Evolutionary conservation across 164 flowering plant genomes (phyloP), one percentile per base, ranked within the genome.

Genomic region (Vitis labrusca): DNA sequence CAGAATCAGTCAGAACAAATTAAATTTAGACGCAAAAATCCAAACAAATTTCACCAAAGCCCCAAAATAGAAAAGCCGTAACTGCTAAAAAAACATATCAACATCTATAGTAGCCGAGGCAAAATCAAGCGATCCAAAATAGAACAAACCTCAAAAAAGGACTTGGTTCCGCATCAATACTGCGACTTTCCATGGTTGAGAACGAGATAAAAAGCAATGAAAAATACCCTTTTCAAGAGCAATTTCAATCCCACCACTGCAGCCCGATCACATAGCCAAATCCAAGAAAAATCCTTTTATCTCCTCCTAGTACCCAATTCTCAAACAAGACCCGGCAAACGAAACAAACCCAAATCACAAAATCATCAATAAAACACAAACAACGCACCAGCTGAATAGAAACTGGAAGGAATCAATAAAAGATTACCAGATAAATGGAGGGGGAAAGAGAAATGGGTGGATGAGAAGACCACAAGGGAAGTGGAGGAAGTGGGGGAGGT

Each of bases 111-210:
- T 37, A 37, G 7, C 6, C 5, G 44, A 37, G 44, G 44, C 17
- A 49, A 5, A 52, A 12, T 5, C 15, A 14, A 27, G 16, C 57
- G 53, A 50, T 16, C 14, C 10, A 52, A 29, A 17, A n/a, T n/a
- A 64, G 8, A 13, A 59, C 0, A 11, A 50, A 76, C 79, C 75
- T 71, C 56, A 68, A 50, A 65, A 64, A 27, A 29, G 75, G 17
- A 37, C 54, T 63, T 8, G 8, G 59, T 47, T 67, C 78, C 17
- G 56, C 57, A 62, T 71, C 74, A 3, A 37, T 37, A 60, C n/a
- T 60, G 61, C 68, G 71, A 59, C 14, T 67, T 13, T 76, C 78
- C 78, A 76, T 76, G 56, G 65, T 16, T 44, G 10, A 65, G 5
- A 8, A 44, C 12, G 50, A 49, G 29, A 63, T 10, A 14, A 6